Conservation (phyloP, 192 early-diverging fungal genomes). For the Phycomyces nitens region DNA sequence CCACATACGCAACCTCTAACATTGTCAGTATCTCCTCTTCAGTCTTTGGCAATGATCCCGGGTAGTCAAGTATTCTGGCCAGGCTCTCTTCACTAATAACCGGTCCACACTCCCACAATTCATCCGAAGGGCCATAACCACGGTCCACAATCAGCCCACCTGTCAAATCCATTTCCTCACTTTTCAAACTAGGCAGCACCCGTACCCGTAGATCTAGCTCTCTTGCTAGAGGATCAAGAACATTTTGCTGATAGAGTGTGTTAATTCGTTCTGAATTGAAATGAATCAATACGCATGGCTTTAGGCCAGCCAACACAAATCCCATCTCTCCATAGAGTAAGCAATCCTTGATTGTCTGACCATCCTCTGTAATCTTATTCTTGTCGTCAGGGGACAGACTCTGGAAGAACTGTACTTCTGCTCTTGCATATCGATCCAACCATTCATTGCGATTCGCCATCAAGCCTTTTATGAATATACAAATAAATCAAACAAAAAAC, state of each 20-base stretch:
- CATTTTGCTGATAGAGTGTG: not conserved
- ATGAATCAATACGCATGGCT: slow-evolving; percentile 13
- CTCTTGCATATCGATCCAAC: not conserved
- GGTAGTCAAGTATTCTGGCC: slow-evolving; percentile 1
- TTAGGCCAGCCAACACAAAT: slow-evolving; percentile 9
- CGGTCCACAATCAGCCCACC: not conserved
- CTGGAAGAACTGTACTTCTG: not conserved
- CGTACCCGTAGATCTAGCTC: not conserved
- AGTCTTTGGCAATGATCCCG: slow-evolving; percentile 5
- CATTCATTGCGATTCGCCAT: too few species aligned
- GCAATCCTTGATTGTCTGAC: slow-evolving; percentile 1
- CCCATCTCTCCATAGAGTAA: slow-evolving; percentile 15
- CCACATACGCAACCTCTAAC: not conserved
- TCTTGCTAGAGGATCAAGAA: not conserved
- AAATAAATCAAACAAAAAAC: too few species aligned
- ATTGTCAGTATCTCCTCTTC: not conserved
- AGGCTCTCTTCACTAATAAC: not conserved
- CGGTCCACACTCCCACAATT: not conserved
- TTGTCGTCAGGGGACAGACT: not conserved
- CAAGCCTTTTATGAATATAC: too few species aligned
- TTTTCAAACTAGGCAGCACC: not conserved
- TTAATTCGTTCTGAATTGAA: not conserved
- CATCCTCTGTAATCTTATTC: not conserved
- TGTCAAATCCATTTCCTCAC: slow-evolving; percentile 4
- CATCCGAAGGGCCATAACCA: not conserved